Evolutionary conservation across 495 filamentous ascomycete species (phyloP).

Genomic region (Neurospora sp.): DNA sequence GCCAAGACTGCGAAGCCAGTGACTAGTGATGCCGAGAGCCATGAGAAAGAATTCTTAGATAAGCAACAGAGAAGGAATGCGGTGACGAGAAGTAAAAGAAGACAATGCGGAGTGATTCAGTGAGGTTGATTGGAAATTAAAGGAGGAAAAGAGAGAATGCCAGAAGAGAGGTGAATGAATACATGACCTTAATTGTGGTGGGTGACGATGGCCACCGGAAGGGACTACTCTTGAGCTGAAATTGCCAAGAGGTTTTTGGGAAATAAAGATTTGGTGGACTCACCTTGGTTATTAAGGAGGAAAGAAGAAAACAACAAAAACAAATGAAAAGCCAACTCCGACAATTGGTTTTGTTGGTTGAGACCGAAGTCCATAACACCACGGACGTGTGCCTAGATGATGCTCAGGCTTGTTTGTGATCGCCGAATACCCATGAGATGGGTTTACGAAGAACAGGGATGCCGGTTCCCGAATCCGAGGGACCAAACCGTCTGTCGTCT

Average conservation of each 20-base stretch:
- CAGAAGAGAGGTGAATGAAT: background rate
- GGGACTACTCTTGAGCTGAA: too few relatives aligned
- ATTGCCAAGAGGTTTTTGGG: too few relatives aligned
- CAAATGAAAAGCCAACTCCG: background rate
- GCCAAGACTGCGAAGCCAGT: background rate
- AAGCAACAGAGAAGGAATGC: background rate
- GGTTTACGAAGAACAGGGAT: background rate
- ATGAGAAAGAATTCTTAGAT: background rate
- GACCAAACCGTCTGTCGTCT: background rate
- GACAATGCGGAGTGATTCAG: background rate
- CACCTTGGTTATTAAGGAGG: too few relatives aligned
- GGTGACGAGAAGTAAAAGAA: background rate
- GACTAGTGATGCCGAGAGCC: background rate
- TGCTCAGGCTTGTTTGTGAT: background rate
- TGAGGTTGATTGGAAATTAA: background rate
- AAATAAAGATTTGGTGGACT: too few relatives aligned
- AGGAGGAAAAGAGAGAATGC: background rate
- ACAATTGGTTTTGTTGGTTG: background rate
- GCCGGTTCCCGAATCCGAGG: background rate
- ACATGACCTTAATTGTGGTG: background rate
- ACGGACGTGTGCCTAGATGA: background rate
- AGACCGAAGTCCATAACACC: background rate
- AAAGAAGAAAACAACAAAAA: background rate
- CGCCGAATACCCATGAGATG: background rate
- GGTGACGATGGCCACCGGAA: too few relatives aligned